A percentile compares a stretch with the other conserved stretches of the same genome.
Evolutionary conservation across 163 green algal genomes (phyloP).

Genomic region (Chlorella variabilis): DNA sequence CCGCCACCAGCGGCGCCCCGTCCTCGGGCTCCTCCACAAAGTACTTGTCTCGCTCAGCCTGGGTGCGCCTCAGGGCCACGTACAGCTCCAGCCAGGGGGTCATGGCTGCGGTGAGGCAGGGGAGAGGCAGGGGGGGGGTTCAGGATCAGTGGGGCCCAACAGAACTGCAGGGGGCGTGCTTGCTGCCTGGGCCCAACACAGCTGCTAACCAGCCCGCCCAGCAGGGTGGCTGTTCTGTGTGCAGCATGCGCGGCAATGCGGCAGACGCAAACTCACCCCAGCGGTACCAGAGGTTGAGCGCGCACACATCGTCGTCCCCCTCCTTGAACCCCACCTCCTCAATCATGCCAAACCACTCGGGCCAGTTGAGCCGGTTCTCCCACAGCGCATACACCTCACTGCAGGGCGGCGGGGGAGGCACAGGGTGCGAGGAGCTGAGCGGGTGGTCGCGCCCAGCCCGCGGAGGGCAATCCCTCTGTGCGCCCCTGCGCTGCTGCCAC

Average conservation of each 20-base stretch:
- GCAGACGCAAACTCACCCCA: slow-evolving; percentile 41
- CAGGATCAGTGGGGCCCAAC: background rate
- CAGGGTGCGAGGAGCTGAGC: background rate
- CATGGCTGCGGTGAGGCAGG: slow-evolving; percentile 16
- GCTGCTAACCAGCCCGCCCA: too few species aligned
- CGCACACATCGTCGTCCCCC: slow-evolving; percentile 30
- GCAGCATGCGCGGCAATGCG: too few species aligned
- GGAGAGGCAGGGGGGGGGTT: background rate
- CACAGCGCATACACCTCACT: slow-evolving; percentile 49
- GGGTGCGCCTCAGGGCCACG: slow-evolving; percentile 44
- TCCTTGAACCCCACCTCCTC: slow-evolving; percentile 54
- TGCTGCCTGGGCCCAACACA: too few species aligned
- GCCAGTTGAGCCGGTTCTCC: slow-evolving; percentile 55
- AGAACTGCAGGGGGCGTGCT: background rate
- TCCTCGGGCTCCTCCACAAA: slow-evolving; percentile 53
- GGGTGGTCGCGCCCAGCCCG: too few species aligned
- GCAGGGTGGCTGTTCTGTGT: too few species aligned
- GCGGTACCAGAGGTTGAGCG: slow-evolving; percentile 52
- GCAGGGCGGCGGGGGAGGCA: too few species aligned
- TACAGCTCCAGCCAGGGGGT: slow-evolving; percentile 56
- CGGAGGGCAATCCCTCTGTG: too few species aligned
- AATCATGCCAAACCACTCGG: slow-evolving; percentile 58
- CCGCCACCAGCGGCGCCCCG: slow-evolving; percentile 45
- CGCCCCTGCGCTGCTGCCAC: too few species aligned
- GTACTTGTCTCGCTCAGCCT: slow-evolving; percentile 42